Conservation (phyloP, 208 protist species). For the Leishmania tarentolae region DNA sequence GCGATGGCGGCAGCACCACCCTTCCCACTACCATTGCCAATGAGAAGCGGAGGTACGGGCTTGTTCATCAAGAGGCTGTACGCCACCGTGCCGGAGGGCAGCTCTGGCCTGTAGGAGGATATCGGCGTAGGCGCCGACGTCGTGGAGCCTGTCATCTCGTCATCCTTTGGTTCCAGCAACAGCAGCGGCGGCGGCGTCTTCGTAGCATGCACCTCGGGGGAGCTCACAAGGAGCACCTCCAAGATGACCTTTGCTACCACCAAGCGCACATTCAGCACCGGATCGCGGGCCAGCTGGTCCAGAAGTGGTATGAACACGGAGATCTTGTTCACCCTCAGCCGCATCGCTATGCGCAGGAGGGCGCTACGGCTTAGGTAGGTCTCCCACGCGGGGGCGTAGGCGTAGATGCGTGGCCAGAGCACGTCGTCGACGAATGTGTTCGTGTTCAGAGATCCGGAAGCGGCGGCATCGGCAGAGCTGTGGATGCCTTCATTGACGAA, state of each 20-base stretch:
- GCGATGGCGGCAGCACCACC: not conserved
- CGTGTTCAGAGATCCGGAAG: not conserved
- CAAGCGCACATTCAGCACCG: constrained; percentile 79
- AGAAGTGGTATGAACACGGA: constrained; percentile 72
- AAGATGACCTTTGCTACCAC: constrained; percentile 74
- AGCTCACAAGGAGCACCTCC: constrained; percentile 48
- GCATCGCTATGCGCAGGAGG: constrained; percentile 68
- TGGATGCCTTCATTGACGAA: not conserved
- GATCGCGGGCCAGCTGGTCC: constrained; percentile 66
- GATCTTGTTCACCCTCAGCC: constrained; percentile 73
- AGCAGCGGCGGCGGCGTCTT: not conserved
- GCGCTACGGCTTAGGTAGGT: constrained; percentile 78
- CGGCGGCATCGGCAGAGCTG: not conserved
- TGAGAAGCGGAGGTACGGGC: not conserved
- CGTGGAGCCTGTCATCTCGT: constrained; percentile 1
- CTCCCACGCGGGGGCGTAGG: constrained; percentile 51
- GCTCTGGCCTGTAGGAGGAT: constrained; percentile 17
- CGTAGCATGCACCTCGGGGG: constrained; percentile 7
- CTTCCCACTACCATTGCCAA: not conserved
- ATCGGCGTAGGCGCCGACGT: not conserved
- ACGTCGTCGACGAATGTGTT: constrained; percentile 67
- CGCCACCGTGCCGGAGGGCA: constrained; percentile 31
- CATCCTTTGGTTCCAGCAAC: constrained; percentile 1
- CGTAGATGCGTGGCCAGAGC: constrained; percentile 74
- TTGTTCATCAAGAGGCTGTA: constrained; percentile 43